phyloP scores from a whole-genome alignment of 2,329 filamentous ascomycete genomes.

The Sphaceloma murrayae region DNA sequence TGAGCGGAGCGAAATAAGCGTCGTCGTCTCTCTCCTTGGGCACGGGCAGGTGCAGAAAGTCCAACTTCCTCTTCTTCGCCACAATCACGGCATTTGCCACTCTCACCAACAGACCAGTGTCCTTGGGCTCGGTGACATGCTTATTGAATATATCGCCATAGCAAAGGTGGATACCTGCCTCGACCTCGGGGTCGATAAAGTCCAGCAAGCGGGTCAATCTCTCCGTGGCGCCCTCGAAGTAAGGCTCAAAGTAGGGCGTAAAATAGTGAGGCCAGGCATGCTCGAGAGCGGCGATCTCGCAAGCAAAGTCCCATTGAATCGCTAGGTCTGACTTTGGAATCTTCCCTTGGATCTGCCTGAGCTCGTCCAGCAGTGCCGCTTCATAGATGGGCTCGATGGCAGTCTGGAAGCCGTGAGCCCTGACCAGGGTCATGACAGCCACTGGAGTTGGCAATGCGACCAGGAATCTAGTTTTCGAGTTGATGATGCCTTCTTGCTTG shows the following conservation, averaged over 20 bases:
- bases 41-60: slow-evolving; percentile 39
- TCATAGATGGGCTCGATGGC: slow-evolving; percentile 30
- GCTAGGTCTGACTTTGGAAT: slow-evolving; percentile 31
- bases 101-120: slow-evolving; percentile 30
- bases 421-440: slow-evolving; percentile 12
- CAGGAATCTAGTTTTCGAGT: slow-evolving; percentile 26
- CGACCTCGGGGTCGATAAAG: slow-evolving; percentile 30
- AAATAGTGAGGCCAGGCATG: slow-evolving; percentile 20
- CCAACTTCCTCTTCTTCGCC: slow-evolving; percentile 26
- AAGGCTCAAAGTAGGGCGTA: slow-evolving; percentile 29
- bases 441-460: slow-evolving; percentile 29
- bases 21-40: slow-evolving; percentile 32
- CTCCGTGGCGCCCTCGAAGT: slow-evolving; percentile 30
- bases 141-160: slow-evolving; percentile 39
- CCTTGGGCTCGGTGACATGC: slow-evolving; percentile 38
- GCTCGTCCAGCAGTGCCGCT: slow-evolving; percentile 25
- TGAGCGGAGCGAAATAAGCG: slow-evolving; percentile 34
- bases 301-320: slow-evolving; percentile 30
- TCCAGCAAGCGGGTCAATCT: slow-evolving; percentile 28
- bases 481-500: slow-evolving; percentile 27
- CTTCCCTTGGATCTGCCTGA: slow-evolving; percentile 25
- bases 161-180: slow-evolving; percentile 40
- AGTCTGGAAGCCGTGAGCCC: slow-evolving; percentile 23
- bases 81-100: slow-evolving; percentile 30
- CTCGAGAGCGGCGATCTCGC: slow-evolving; percentile 30